A percentile compares a stretch with the other conserved stretches of the same genome.
phyloP scores from a whole-genome alignment of 116 monocot species.

The Posidonia oceanica region DNA sequence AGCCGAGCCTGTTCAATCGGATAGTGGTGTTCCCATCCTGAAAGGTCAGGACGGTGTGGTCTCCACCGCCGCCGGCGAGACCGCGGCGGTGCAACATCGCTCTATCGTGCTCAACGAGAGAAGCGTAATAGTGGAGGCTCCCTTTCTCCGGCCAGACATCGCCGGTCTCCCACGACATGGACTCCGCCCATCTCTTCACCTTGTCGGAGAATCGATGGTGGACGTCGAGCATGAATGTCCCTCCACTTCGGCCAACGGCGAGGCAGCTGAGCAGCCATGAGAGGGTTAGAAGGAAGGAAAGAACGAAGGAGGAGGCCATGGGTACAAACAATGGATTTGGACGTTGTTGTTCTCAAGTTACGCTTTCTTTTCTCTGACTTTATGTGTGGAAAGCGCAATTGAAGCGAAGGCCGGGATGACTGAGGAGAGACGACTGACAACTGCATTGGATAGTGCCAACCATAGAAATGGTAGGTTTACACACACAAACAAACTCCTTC shows the following conservation, averaged over 20 bases:
- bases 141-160: conserved; percentile 34
- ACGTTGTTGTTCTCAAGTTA: too few relatives aligned
- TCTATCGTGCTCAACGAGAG: conserved; percentile 64
- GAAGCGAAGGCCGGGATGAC: too few relatives aligned
- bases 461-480: too few relatives aligned
- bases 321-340: neutral
- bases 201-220: conserved; percentile 84
- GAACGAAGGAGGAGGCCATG: neutral
- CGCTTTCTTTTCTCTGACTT: too few relatives aligned
- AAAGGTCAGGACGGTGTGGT: conserved; percentile 33
- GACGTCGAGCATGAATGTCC: conserved; percentile 30
- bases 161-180: conserved; percentile 15
- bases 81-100: conserved; percentile 11
- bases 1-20: conserved; percentile 47
- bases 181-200: conserved; percentile 50
- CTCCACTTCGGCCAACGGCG: neutral
- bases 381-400: too few relatives aligned
- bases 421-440: too few relatives aligned
- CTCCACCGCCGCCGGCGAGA: neutral
- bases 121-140: conserved; percentile 47
- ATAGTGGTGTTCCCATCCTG: conserved; percentile 52
- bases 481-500: too few relatives aligned
- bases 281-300: neutral
- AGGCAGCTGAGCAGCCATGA: too few relatives aligned
- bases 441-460: too few relatives aligned